phyloP scores from a whole-genome alignment of 371 early-diverging fungal genomes.

The Lichtheimia ornata region DNA sequence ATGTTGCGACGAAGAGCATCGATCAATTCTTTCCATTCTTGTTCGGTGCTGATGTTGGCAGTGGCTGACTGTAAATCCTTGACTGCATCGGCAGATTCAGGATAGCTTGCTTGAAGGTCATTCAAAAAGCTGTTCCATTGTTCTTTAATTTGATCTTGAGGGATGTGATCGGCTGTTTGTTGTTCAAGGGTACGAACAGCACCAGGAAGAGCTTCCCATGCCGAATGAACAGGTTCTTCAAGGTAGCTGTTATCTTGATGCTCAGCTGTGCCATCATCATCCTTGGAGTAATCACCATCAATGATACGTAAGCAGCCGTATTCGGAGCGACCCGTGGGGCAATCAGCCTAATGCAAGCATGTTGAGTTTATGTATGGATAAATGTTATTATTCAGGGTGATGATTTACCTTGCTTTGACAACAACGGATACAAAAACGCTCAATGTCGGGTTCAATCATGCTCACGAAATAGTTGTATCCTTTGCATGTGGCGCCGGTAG shows the following conservation, averaged over 20 bases:
- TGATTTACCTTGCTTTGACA: slow-evolving; percentile 19
- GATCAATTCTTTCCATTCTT: slow-evolving; percentile 16
- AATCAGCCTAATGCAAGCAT: slow-evolving; percentile 24
- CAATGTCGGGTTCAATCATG: slow-evolving; percentile 43
- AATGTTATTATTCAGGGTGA: too few species aligned
- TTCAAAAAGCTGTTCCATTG: slow-evolving; percentile 15
- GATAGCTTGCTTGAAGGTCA: slow-evolving; percentile 7
- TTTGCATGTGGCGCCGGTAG: slow-evolving; percentile 30
- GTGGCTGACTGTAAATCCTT: slow-evolving; percentile 5
- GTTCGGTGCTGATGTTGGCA: slow-evolving; percentile 4
- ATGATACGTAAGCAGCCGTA: slow-evolving; percentile 44
- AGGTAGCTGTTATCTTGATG: slow-evolving; percentile 1
- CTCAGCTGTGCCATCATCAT: background rate
- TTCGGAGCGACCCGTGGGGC: slow-evolving; percentile 36
- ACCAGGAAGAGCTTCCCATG: slow-evolving; percentile 14
- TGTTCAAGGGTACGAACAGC: slow-evolving; percentile 2
- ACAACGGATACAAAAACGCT: slow-evolving; percentile 52
- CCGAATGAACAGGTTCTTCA: background rate
- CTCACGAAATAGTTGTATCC: slow-evolving; percentile 46
- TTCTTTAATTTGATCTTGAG: slow-evolving; percentile 6
- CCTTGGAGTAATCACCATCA: slow-evolving; percentile 38
- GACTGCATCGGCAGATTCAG: slow-evolving; percentile 3
- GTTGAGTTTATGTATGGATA: too few species aligned
- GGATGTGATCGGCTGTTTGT: background rate
- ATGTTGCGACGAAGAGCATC: background rate